These are phyloP conservation scores for Phytophthora hibernalis DNA, from an alignment of 352 stramenopile species.

Conservation along the genomic window DNA sequence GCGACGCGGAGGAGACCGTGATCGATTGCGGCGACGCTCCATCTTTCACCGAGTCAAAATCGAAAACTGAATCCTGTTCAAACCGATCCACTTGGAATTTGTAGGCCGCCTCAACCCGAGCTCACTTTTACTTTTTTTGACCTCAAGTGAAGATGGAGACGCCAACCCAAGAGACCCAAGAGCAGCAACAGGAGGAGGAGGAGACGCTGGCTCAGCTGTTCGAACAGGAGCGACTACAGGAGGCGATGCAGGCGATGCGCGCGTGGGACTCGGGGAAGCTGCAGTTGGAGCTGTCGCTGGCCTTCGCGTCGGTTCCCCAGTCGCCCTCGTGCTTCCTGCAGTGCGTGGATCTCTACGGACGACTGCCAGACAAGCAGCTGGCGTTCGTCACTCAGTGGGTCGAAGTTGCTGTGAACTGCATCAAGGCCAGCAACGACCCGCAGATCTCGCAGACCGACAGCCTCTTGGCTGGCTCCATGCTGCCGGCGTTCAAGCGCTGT, in stretches of 20 bases:
- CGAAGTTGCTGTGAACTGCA: constrained; percentile 29
- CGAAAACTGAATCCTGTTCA: constrained; percentile 14
- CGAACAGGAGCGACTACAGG: constrained; percentile 26
- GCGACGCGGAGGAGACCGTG: constrained; percentile 11
- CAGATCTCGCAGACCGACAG: constrained; percentile 42
- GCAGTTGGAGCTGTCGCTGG: constrained; percentile 40
- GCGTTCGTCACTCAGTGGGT: constrained; percentile 28
- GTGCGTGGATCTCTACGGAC: constrained; percentile 40
- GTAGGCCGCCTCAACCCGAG: constrained; percentile 16
- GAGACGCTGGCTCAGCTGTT: constrained; percentile 47
- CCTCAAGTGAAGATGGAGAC: too few species aligned
- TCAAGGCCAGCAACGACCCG: constrained; percentile 17
- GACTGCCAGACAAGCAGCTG: constrained; percentile 37
- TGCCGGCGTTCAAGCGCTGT: constrained; percentile 45
- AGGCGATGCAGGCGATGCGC: constrained; percentile 44
- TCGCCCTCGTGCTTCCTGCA: constrained; percentile 52
- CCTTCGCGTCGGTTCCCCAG: constrained; percentile 36
- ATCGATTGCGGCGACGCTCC: constrained; percentile 20
- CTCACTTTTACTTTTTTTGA: constrained; percentile 9
- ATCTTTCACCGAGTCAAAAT: constrained; percentile 4
- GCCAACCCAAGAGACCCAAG: background rate
- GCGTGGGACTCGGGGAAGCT: constrained; percentile 42
- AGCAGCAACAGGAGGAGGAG: background rate
- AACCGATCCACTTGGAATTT: constrained; percentile 30
- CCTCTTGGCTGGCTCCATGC: constrained; percentile 50